These are phyloP conservation scores for Physcomitrellopsis africana DNA, from an alignment of 225 moss, liverwort and hornwort genomes.

Conservation along the genomic window DNA sequence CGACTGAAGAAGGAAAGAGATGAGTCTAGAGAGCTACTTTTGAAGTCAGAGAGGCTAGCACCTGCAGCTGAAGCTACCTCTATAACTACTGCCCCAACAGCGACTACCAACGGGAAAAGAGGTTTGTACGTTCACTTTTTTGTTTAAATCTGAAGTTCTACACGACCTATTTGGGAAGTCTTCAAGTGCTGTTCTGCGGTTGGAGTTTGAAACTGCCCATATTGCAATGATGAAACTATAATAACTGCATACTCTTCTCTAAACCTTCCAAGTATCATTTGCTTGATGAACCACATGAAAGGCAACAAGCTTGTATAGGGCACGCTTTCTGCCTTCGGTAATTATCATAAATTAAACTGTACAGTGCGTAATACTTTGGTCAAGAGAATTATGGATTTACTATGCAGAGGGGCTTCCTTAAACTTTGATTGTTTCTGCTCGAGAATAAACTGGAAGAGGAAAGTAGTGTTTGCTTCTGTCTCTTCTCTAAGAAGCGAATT, in stretches of 20 bases:
- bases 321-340: too few relatives aligned
- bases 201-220: neutral
- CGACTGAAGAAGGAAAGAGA: too few relatives aligned
- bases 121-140: neutral
- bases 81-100: too few relatives aligned
- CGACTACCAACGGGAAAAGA: neutral
- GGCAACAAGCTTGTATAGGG: too few relatives aligned
- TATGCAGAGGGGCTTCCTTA: neutral
- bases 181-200: slow-evolving; percentile 1
- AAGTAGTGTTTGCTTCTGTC: slow-evolving; percentile 2
- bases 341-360: neutral
- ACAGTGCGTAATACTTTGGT: neutral
- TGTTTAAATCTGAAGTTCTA: neutral
- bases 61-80: too few relatives aligned
- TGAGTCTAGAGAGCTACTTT: too few relatives aligned
- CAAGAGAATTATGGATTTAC: neutral
- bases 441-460: neutral
- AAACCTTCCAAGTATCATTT: neutral
- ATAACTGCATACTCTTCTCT: neutral
- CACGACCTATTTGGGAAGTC: neutral
- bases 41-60: too few relatives aligned
- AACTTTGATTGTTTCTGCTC: neutral
- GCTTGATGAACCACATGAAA: too few relatives aligned
- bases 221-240: neutral
- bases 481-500: slow-evolving; percentile 16